A percentile compares a stretch with the other conserved stretches of the same genome.
Evolutionary conservation across 306 rosid genomes (phyloP).

Genomic region (Arachis stenosperma): DNA sequence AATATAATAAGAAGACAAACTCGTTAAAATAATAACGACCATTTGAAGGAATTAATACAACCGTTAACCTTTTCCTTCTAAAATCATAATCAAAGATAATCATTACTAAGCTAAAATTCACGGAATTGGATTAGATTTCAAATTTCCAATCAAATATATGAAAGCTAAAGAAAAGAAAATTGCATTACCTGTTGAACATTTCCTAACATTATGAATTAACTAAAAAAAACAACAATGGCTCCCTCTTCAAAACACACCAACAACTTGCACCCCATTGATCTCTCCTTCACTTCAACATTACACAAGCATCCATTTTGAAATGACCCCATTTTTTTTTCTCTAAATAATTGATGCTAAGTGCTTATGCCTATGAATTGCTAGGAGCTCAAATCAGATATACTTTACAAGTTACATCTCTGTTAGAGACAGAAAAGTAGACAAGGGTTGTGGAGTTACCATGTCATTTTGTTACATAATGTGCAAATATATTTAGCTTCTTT

Average conservation of each 20-base stretch:
- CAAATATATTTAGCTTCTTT: constrained; percentile 19
- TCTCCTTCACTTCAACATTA: constrained; percentile 34
- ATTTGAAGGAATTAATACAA: too few species aligned
- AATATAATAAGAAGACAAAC: too few species aligned
- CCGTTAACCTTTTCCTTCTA: too few species aligned
- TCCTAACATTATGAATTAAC: constrained; percentile 29
- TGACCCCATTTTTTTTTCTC: neutral
- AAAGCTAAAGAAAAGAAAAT: constrained; percentile 14
- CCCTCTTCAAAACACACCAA: constrained; percentile 37
- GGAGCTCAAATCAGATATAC: constrained; percentile 40
- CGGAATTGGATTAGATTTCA: neutral
- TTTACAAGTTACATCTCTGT: constrained; percentile 48
- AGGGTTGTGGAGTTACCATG: constrained; percentile 34
- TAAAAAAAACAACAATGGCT: constrained; percentile 32
- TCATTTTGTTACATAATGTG: constrained; percentile 40
- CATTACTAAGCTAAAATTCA: neutral
- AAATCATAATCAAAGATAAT: too few species aligned
- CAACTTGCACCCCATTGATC: constrained; percentile 25
- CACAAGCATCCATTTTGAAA: constrained; percentile 16
- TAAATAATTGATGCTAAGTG: constrained; percentile 20
- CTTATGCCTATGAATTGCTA: constrained; percentile 37
- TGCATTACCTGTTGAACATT: constrained; percentile 42
- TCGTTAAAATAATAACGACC: too few species aligned
- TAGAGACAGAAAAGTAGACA: constrained; percentile 33
- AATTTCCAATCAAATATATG: neutral